phyloP scores from a whole-genome alignment of 805 yeast genomes.

The Cyberlindnera petersonii region DNA sequence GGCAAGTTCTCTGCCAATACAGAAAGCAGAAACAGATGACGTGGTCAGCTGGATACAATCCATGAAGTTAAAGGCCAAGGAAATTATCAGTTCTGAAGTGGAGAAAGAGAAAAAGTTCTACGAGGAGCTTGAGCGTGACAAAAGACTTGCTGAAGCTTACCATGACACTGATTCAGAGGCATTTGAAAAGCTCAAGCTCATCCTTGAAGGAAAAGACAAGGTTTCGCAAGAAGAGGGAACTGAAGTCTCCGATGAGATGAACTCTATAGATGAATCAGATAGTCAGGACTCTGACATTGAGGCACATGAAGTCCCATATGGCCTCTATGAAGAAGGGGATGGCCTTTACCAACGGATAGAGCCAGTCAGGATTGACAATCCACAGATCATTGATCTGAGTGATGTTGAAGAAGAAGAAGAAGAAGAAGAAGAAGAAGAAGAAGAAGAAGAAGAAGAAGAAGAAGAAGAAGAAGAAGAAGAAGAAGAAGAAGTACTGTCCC shows the following conservation, averaged over 20 bases:
- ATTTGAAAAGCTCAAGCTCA: slow-evolving; percentile 21
- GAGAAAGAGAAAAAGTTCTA: slow-evolving; percentile 36
- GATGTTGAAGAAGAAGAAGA: slow-evolving; percentile 7
- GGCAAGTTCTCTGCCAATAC: neutral
- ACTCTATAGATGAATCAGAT: neutral
- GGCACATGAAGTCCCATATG: neutral
- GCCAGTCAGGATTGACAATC: neutral
- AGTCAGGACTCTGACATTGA: neutral
- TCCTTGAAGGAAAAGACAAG: slow-evolving; percentile 13
- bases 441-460: slow-evolving; percentile 1
- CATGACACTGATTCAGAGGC: slow-evolving; percentile 22
- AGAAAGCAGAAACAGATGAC: slow-evolving; percentile 15
- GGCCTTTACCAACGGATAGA: slow-evolving; percentile 17
- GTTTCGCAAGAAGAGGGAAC: no score
- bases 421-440: slow-evolving; percentile 4
- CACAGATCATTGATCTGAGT: slow-evolving; percentile 6
- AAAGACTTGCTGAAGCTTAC: slow-evolving; percentile 21
- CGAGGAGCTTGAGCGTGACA: slow-evolving; percentile 33
- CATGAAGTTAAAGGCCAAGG: slow-evolving; percentile 32
- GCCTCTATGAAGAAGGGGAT: slow-evolving; percentile 23
- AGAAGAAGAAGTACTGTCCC: no score
- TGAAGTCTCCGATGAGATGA: no score
- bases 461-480: slow-evolving; percentile 3
- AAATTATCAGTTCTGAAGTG: slow-evolving; percentile 29
- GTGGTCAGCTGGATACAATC: slow-evolving; percentile 33